Evolutionary conservation across 768 basidiomycete genomes (phyloP), one percentile per base, ranked within the genome.

Genomic region (Podaxis sp.): DNA sequence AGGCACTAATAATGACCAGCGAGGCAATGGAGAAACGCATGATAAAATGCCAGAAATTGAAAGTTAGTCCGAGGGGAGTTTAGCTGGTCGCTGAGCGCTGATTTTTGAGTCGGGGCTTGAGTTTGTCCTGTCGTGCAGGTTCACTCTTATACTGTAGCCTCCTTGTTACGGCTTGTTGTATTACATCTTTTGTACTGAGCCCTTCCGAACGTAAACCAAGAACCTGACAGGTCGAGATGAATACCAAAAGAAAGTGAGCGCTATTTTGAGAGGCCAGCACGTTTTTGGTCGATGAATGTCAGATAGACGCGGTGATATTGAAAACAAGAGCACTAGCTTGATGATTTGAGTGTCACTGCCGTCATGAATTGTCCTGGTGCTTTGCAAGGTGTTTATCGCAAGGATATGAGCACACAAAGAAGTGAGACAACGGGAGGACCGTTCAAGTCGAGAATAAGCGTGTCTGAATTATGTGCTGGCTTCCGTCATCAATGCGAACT

Each of bases 11-110:
- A 24, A 59, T 12, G 37, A 59, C 7, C 2, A 51, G 24, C 28
- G 58, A 51, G 38, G 58, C 7, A 10, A 59, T 37, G 15, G 58
- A 59, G 58, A 59, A 51, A 20, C 58, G 58, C 58, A 59, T 59
- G 7, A n/a, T 38, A 20, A 38, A 17, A 46, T 3, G n/a, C 20
- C 7, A n/a, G 7, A 20, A 8, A 15, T 20, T 46, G 44, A n/a
- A 17, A 3, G 20, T 15, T 46, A n/a, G 15, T 17, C 44, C 1
- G 15, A 17, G 7, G 44, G 15, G n/a, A 17, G 44, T 46, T 46
- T 20, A 46, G 17, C 44, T n/a, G 44, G 15, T 3, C 20, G 17
- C 44, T 46, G 17, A 46, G 44, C 6, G 20, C 54, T 8, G 20
- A 36, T n/a, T 56, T 38, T 3, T 28, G 12, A 13, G n/a, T 28